These are phyloP conservation scores for Fusarium bulbicola DNA, from an alignment of 2,329 filamentous ascomycete genomes.

Conservation along the genomic window DNA sequence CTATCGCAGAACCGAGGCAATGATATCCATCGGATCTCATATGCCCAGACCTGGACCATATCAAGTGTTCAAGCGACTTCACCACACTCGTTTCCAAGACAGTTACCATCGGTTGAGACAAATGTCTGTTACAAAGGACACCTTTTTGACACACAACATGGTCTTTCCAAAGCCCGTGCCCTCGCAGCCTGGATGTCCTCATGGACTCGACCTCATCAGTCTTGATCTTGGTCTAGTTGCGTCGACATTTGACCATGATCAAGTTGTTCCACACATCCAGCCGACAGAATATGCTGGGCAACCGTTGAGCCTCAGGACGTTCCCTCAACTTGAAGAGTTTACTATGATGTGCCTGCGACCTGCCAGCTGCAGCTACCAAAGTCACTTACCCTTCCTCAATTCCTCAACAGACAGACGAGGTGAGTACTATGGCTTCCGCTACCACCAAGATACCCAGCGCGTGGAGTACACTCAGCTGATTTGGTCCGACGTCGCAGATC, in stretches of 20 bases:
- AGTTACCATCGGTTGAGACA: background rate
- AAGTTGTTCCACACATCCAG: background rate
- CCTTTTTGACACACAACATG: constrained; percentile 14
- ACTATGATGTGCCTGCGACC: constrained; percentile 10
- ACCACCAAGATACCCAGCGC: background rate
- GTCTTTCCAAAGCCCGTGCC: background rate
- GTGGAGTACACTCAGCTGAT: constrained; percentile 19
- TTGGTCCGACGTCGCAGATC: constrained; percentile 5
- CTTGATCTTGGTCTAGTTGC: background rate
- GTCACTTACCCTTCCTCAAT: background rate
- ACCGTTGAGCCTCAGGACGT: background rate
- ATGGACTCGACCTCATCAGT: background rate
- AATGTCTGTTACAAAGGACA: constrained; percentile 10
- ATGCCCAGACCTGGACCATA: background rate
- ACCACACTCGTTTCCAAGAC: background rate
- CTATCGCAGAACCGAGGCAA: background rate
- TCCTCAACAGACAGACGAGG: background rate
- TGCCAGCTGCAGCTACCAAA: background rate
- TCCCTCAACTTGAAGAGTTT: constrained; percentile 17
- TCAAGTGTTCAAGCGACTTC: background rate
- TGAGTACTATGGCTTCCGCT: constrained; percentile 33
- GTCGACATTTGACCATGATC: background rate
- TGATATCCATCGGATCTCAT: background rate
- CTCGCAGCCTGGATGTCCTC: background rate
- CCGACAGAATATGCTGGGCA: background rate